phyloP scores from a whole-genome alignment of 305 asterid species.

The Caryopteris hybrid region DNA sequence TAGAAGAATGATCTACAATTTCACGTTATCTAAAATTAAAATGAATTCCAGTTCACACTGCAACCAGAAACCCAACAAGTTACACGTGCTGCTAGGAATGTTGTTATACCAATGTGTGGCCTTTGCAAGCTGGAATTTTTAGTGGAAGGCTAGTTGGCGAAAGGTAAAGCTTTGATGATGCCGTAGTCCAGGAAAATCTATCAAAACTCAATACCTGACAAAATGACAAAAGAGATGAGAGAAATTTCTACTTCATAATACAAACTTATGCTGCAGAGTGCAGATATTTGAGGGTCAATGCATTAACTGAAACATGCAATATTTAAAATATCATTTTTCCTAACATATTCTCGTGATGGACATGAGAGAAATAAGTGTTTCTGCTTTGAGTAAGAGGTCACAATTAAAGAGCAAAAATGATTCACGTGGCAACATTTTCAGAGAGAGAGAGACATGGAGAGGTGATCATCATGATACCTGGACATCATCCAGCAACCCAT shows the following conservation, averaged over 20 bases:
- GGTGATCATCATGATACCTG: constrained; percentile 46
- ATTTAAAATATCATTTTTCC: background rate
- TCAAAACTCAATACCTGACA: constrained; percentile 83
- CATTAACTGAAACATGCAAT: background rate
- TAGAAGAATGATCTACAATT: background rate
- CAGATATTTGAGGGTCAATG: background rate
- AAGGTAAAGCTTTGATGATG: constrained; percentile 86
- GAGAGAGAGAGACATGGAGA: background rate
- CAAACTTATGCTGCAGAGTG: constrained; percentile 16
- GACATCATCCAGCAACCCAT: constrained; percentile 84
- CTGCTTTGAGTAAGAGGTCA: background rate
- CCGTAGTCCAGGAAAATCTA: constrained; percentile 74
- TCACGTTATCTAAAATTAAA: background rate
- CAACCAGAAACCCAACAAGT: constrained; percentile 8
- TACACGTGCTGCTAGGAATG: constrained; percentile 9
- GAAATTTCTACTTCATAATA: constrained; percentile 5
- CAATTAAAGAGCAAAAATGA: background rate
- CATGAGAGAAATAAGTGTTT: background rate
- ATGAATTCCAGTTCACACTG: constrained; percentile 1
- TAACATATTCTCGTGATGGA: background rate
- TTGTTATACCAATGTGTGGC: constrained; percentile 79
- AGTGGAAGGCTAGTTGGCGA: constrained; percentile 90
- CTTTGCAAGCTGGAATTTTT: constrained; percentile 98
- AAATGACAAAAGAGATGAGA: constrained; percentile 6
- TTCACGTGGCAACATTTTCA: background rate